These are phyloP conservation scores for Boletus bicolor DNA, from an alignment of 768 basidiomycete genomes.

Conservation along the genomic window DNA sequence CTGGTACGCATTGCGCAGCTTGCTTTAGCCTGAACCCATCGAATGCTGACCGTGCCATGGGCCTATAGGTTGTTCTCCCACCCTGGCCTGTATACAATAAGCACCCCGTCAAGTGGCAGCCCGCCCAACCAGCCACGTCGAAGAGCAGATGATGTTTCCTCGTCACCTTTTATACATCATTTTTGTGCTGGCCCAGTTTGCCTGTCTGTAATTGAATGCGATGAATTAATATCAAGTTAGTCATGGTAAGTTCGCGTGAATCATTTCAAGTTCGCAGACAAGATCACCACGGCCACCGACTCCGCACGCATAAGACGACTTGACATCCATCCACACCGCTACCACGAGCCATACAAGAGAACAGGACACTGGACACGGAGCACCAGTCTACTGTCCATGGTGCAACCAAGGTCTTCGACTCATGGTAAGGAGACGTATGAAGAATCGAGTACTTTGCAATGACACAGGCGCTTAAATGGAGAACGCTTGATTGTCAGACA, in stretches of 20 bases:
- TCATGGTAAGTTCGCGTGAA: not conserved
- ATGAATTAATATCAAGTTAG: not conserved
- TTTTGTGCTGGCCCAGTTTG: not conserved
- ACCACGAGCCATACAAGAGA: not conserved
- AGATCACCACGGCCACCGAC: not conserved
- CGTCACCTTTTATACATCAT: not conserved
- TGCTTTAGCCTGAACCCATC: too few species aligned
- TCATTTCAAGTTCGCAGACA: not conserved
- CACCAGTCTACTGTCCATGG: not conserved
- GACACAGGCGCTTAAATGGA: too few species aligned
- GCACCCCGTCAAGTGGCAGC: conserved; percentile 23
- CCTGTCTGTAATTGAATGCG: not conserved
- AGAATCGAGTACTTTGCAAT: not conserved
- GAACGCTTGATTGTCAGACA: too few species aligned
- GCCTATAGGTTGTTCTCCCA: conserved; percentile 53
- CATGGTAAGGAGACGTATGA: not conserved
- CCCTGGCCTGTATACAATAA: conserved; percentile 55
- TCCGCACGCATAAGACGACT: not conserved
- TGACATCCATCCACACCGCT: not conserved
- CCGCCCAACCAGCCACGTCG: conserved; percentile 18
- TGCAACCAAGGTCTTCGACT: not conserved
- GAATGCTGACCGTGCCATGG: not conserved
- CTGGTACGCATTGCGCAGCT: conserved; percentile 14
- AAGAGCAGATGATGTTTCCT: conserved; percentile 20
- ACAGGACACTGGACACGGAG: not conserved